Conservation (phyloP, 495 filamentous ascomycete genomes). For the Poronia punctata region DNA sequence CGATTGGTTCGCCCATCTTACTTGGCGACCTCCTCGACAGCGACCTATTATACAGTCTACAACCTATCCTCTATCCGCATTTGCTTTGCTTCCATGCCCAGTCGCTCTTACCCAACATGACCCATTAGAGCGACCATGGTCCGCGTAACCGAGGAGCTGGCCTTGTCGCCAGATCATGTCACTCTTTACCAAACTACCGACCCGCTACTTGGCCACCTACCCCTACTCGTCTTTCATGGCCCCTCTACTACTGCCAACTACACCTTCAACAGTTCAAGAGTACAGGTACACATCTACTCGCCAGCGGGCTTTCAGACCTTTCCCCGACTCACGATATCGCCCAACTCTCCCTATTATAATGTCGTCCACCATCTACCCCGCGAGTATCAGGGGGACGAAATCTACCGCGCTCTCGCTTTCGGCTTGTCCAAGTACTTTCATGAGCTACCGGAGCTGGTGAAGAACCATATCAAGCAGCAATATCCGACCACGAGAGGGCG, state of each 20-base stretch:
- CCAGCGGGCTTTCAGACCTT: slow-evolving; percentile 82
- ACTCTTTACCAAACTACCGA: slow-evolving; percentile 77
- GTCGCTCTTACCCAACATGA: slow-evolving; percentile 24
- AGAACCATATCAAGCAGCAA: slow-evolving; percentile 48
- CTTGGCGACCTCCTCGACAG: too few relatives aligned
- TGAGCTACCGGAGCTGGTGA: slow-evolving; percentile 72
- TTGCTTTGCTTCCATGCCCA: slow-evolving; percentile 17
- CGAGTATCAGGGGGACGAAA: slow-evolving; percentile 87
- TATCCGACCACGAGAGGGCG: slow-evolving; percentile 40
- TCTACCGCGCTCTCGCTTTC: slow-evolving; percentile 84
- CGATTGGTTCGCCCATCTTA: too few relatives aligned
- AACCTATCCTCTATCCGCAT: background rate
- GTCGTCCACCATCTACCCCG: slow-evolving; percentile 87
- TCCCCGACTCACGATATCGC: slow-evolving; percentile 83
- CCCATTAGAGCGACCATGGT: slow-evolving; percentile 54
- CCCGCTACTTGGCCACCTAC: slow-evolving; percentile 62
- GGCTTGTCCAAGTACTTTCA: slow-evolving; percentile 87
- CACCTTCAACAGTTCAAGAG: slow-evolving; percentile 78
- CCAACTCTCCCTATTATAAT: slow-evolving; percentile 88
- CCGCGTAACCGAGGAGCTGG: slow-evolving; percentile 56
- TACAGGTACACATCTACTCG: slow-evolving; percentile 87
- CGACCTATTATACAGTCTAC: too few relatives aligned
- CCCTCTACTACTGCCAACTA: slow-evolving; percentile 75
- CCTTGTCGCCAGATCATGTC: slow-evolving; percentile 67
- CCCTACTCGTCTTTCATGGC: slow-evolving; percentile 78